Base-by-base conservation (phyloP, 2,329 filamentous ascomycete species). In the Diaporthe helianthi region DNA sequence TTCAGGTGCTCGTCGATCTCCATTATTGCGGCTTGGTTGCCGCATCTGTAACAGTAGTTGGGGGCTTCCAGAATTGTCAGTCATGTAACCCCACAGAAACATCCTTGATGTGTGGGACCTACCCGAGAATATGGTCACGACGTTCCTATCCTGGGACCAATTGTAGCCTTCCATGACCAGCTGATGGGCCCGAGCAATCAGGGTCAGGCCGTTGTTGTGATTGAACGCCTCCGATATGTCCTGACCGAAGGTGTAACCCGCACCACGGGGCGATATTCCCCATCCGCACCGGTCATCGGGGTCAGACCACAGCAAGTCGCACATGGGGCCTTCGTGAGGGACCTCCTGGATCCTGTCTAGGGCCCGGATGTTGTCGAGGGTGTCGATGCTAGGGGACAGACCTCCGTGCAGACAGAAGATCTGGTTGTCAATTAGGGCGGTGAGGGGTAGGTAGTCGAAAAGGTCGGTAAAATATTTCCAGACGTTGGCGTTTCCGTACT, bases 21-120 rank as follows among this genome's bases (percentile, higher is more conserved):
- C 96, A 99, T 99, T 81, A 99, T 98, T n/a, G 96, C 96, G 69
- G 96, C 96, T 83, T 98, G 96, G 83, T 99, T 99, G 79, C 96
- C 96, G 79, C 96, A 99, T 80, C 96, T 90, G 87, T 99, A 98
- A 85, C 95, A 99, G 86, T 99, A 99, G 81, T 95, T 95, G 73
- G 92, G 92, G 66, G 92, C 92, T 90, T 36, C 26, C 12, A n/a
- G 73, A 72, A 65, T 49, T 29, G 73, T 81, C 73, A 81, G 78
- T 65, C 10, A 33, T 31, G 55, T 19, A 47, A 65, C 17, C 19
- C 3, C 46, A 29, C n/a, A 19, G 69, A 2, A 55, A 8, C 10
- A 33, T 2, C 4, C 60, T 29, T 19, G 12, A 15, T 22, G 17
- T 5, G 64, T 58, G 70, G 26, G 26, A 49, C 84, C 73, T 83